These are phyloP conservation scores for Kodamaea sp. DNA, from an alignment of 1,139 yeast species.

Conservation along the genomic window DNA sequence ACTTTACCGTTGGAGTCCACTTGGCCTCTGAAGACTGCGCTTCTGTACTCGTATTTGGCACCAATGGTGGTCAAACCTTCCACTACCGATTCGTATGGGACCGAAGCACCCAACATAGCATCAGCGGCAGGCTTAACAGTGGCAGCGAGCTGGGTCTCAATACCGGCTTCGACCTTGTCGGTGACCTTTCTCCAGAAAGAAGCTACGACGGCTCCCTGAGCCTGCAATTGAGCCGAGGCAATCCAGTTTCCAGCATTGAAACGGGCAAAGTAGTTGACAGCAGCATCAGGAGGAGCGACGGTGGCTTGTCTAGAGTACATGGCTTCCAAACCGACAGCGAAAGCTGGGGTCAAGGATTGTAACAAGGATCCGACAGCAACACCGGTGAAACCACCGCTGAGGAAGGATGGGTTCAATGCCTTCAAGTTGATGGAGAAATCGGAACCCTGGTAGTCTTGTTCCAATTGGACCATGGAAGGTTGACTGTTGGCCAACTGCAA, in stretches of 20 bases:
- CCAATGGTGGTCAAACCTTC: slow-evolving; percentile 95
- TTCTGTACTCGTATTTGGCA: slow-evolving; percentile 97
- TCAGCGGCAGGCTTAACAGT: slow-evolving; percentile 78
- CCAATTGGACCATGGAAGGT: slow-evolving; percentile 93
- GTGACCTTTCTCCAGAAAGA: slow-evolving; percentile 94
- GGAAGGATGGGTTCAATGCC: slow-evolving; percentile 82
- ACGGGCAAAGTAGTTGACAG: slow-evolving; percentile 88
- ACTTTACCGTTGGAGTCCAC: slow-evolving; percentile 91
- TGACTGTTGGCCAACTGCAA: slow-evolving; percentile 87
- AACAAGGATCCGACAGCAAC: slow-evolving; percentile 88
- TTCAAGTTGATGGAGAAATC: slow-evolving; percentile 90
- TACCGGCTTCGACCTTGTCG: slow-evolving; percentile 94
- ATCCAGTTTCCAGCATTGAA: slow-evolving; percentile 88
- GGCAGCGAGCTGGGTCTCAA: slow-evolving; percentile 86
- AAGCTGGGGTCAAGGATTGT: slow-evolving; percentile 82
- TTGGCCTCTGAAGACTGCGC: slow-evolving; percentile 94
- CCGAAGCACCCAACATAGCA: slow-evolving; percentile 76
- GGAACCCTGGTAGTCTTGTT: slow-evolving; percentile 90
- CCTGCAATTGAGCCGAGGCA: slow-evolving; percentile 91
- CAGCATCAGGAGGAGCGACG: slow-evolving; percentile 85
- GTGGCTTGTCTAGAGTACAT: slow-evolving; percentile 82
- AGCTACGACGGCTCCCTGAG: slow-evolving; percentile 85
- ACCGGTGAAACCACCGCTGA: slow-evolving; percentile 79
- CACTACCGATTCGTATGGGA: slow-evolving; percentile 76
- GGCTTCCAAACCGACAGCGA: slow-evolving; percentile 91